These are phyloP conservation scores for Corynascus novoguineensis DNA, from an alignment of 495 filamentous ascomycete genomes.

Conservation along the genomic window DNA sequence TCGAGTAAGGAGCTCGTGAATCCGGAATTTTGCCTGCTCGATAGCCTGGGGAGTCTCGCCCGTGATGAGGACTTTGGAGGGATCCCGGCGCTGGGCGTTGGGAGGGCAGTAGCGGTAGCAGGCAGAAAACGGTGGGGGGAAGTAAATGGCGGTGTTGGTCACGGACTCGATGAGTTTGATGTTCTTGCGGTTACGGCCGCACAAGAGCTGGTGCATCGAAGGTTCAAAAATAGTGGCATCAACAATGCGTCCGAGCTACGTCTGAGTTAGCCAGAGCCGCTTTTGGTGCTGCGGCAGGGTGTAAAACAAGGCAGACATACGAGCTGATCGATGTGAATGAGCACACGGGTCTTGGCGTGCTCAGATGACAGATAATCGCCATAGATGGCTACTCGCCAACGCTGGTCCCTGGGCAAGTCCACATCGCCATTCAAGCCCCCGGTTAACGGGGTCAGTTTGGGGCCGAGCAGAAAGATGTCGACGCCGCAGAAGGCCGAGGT, in stretches of 20 bases:
- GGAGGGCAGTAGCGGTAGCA: conserved; percentile 83
- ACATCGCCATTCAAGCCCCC: conserved; percentile 54
- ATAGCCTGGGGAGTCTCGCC: conserved; percentile 77
- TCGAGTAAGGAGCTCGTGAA: conserved; percentile 69
- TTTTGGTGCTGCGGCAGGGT: conserved; percentile 9
- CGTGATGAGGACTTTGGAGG: conserved; percentile 89
- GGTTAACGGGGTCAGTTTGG: conserved; percentile 64
- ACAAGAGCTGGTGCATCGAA: conserved; percentile 81
- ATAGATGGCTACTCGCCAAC: conserved; percentile 87
- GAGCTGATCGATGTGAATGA: conserved; percentile 96
- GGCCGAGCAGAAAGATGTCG: conserved; percentile 90
- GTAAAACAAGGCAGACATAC: conserved; percentile 55
- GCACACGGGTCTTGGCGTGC: conserved; percentile 89
- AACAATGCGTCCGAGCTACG: conserved; percentile 76
- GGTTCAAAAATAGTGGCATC: conserved; percentile 78
- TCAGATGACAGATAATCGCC: conserved; percentile 93
- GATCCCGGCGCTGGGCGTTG: conserved; percentile 69
- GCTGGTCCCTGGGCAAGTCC: conserved; percentile 57
- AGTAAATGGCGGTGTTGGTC: conserved; percentile 94
- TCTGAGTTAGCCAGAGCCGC: conserved; percentile 18
- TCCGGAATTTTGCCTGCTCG: conserved; percentile 75
- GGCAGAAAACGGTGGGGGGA: conserved; percentile 85
- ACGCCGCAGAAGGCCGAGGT: conserved; percentile 82
- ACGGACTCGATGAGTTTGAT: conserved; percentile 94
- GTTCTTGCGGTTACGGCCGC: conserved; percentile 87